Percentiles rank a stretch among this genome's conserved stretches.
Evolutionary conservation across 192 early-diverging fungal genomes (phyloP).

Genomic region (Ambispora gerdemannii): DNA sequence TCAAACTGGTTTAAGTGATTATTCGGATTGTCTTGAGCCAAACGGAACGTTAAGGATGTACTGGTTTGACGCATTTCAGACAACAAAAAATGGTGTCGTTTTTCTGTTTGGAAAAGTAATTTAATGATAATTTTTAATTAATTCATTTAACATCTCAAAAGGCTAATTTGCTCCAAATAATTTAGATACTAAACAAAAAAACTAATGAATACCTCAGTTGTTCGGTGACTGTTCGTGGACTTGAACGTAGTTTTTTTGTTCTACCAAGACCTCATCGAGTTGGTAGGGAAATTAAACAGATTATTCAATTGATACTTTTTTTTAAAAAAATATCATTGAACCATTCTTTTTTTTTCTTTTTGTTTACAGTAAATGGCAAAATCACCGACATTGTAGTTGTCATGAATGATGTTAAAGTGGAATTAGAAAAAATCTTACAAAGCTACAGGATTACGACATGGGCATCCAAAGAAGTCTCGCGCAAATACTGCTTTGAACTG

Average conservation of each 20-base stretch:
- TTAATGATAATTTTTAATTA: not conserved
- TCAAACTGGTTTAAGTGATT: constrained; percentile 19
- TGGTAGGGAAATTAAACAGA: constrained; percentile 41
- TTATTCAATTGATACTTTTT: not conserved
- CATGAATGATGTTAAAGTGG: constrained; percentile 69
- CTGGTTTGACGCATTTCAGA: constrained; percentile 95
- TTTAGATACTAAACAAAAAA: constrained; percentile 51
- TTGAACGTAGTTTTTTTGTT: constrained; percentile 87
- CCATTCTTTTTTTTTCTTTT: not conserved
- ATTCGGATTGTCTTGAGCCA: constrained; percentile 30
- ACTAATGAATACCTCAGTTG: constrained; percentile 70
- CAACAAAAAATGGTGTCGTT: constrained; percentile 67
- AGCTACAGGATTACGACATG: constrained; percentile 56
- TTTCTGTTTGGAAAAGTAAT: constrained; percentile 92
- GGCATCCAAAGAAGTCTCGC: constrained; percentile 58
- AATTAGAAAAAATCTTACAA: constrained; percentile 64
- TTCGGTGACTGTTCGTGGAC: constrained; percentile 72
- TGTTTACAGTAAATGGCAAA: constrained; percentile 40
- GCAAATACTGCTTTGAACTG: constrained; percentile 92
- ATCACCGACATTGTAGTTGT: constrained; percentile 55
- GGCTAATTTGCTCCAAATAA: constrained; percentile 15
- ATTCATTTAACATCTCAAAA: constrained; percentile 22
- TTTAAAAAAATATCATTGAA: not conserved
- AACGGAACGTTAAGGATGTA: constrained; percentile 69
- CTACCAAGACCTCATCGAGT: constrained; percentile 67